Evolutionary conservation across 2,329 filamentous ascomycete genomes (phyloP).

Genomic region (Pestalotiopsis sp.): DNA sequence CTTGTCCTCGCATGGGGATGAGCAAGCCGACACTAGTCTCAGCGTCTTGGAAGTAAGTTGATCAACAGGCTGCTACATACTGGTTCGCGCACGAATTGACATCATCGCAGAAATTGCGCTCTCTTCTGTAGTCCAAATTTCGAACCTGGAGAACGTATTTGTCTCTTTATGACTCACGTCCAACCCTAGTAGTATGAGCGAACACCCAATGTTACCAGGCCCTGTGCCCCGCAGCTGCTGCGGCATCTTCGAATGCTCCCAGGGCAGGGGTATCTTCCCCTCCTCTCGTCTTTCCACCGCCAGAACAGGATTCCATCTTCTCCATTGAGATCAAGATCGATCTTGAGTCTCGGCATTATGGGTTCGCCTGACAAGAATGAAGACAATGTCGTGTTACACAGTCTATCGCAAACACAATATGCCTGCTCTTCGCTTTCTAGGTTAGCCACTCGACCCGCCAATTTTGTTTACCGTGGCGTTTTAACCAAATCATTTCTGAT

Average conservation of each 20-base stretch:
- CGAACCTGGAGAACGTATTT: neutral
- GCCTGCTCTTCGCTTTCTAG: constrained; percentile 35
- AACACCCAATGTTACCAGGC: neutral
- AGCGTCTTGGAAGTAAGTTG: neutral
- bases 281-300: too few relatives aligned
- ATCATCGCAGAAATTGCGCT: neutral
- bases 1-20: neutral
- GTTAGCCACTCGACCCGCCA: constrained; percentile 40
- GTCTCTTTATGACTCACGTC: neutral
- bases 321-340: neutral
- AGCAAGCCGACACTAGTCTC: neutral
- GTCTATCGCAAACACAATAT: constrained; percentile 32
- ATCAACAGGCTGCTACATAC: neutral
- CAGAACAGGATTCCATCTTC: neutral
- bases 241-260: neutral
- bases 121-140: neutral
- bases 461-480: constrained; percentile 42
- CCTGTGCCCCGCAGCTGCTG: neutral
- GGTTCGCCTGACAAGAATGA: neutral
- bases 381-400: constrained; percentile 12
- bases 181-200: neutral
- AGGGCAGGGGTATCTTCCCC: too few relatives aligned
- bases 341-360: neutral
- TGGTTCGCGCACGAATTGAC: neutral
- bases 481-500: constrained; percentile 17